Evolutionary conservation across 2,329 filamentous ascomycete genomes (phyloP).

Genomic region (Raffaelea arxii): DNA sequence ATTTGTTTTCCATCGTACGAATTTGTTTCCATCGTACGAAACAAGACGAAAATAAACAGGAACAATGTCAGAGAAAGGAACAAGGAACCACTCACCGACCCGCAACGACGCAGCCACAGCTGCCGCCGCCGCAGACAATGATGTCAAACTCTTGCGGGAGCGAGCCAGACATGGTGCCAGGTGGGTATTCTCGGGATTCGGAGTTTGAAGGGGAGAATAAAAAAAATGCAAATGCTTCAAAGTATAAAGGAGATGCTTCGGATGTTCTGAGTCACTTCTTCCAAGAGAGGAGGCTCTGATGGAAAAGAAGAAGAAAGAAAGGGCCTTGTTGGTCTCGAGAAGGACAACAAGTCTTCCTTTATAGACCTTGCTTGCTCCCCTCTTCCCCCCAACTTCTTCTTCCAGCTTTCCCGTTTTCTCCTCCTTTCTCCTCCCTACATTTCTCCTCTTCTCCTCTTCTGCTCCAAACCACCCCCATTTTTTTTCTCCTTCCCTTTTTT

Average conservation of each 20-base stretch:
- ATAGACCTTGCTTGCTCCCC: background rate
- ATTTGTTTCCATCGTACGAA: constrained; percentile 5
- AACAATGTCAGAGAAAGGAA: background rate
- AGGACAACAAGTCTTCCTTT: too few species aligned
- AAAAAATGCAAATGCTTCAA: too few species aligned
- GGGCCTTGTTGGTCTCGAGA: too few species aligned
- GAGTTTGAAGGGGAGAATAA: too few species aligned
- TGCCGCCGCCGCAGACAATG: constrained; percentile 68
- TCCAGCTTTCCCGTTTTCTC: background rate
- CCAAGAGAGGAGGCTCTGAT: too few species aligned
- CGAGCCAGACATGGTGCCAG: too few species aligned
- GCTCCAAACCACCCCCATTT: background rate
- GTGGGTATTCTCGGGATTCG: too few species aligned
- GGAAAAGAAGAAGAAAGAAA: too few species aligned
- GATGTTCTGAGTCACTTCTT: too few species aligned
- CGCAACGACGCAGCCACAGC: constrained; percentile 50
- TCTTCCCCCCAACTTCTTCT: background rate
- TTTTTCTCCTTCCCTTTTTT: background rate
- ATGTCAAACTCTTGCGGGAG: constrained; percentile 73
- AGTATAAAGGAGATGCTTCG: too few species aligned
- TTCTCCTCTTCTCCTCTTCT: background rate
- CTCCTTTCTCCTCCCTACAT: background rate
- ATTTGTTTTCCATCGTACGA: constrained; percentile 18
- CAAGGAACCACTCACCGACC: constrained; percentile 33
- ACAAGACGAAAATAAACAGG: background rate